A percentile compares a stretch with the other conserved stretches of the same genome.
Conservation (phyloP, 2,329 filamentous ascomycete species). For the Colletotrichum plurivorum region DNA sequence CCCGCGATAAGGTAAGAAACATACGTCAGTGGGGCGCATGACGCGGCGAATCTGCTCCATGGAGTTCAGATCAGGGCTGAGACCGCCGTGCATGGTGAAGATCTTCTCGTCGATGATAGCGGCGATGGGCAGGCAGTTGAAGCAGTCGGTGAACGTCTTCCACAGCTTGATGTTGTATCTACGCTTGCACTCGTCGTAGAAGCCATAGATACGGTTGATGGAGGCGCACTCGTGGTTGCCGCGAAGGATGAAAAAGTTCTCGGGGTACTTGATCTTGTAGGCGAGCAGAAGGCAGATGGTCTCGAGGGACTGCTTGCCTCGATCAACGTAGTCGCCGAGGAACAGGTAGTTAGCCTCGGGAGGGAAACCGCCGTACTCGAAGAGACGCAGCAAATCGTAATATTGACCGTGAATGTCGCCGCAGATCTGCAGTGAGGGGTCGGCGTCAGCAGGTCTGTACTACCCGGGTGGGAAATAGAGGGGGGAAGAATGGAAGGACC, state of each 20-base stretch:
- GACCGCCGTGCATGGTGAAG: slow-evolving; percentile 98
- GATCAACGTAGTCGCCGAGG: slow-evolving; percentile 98
- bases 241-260: slow-evolving; percentile 99
- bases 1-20: slow-evolving; percentile 56
- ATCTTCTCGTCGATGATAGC: slow-evolving; percentile 99
- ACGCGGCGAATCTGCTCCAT: slow-evolving; percentile 99
- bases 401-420: slow-evolving; percentile 99
- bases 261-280: slow-evolving; percentile 99
- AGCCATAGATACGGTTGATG: slow-evolving; percentile 99
- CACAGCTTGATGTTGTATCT: slow-evolving; percentile 99
- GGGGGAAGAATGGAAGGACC: slow-evolving; percentile 32
- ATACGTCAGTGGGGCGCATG: slow-evolving; percentile 98
- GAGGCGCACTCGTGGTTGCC: slow-evolving; percentile 99
- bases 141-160: slow-evolving; percentile 99
- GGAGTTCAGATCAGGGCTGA: slow-evolving; percentile 97
- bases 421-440: slow-evolving; percentile 79
- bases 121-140: slow-evolving; percentile 98
- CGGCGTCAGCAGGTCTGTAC: slow-evolving; percentile 40
- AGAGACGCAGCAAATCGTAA: slow-evolving; percentile 95
- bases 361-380: slow-evolving; percentile 98
- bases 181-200: slow-evolving; percentile 99
- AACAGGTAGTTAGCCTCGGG: slow-evolving; percentile 99
- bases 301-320: slow-evolving; percentile 99
- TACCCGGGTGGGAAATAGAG: background rate
- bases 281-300: slow-evolving; percentile 96